Percentiles rank a stretch among this genome's conserved stretches.
phyloP scores from a whole-genome alignment of 2,329 filamentous ascomycete genomes.

The Curvularia verruculosa region DNA sequence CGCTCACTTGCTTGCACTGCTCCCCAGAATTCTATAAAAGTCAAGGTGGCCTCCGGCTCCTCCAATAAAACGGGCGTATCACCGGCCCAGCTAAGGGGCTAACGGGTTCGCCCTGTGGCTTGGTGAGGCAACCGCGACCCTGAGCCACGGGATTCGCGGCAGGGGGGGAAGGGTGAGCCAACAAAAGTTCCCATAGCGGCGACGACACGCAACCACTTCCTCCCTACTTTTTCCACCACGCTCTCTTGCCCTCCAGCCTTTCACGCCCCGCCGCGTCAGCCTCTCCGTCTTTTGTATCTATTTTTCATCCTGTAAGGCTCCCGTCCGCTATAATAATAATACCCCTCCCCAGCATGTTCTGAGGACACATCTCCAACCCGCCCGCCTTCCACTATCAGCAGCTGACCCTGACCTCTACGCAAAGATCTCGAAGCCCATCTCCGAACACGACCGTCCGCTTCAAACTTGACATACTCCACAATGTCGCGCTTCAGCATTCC shows the following conservation, averaged over 20 bases:
- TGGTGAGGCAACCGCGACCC: slow-evolving; percentile 15
- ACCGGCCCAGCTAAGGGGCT: slow-evolving; percentile 16
- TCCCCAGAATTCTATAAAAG: slow-evolving; percentile 7
- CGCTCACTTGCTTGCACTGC: background rate
- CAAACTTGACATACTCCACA: slow-evolving; percentile 29
- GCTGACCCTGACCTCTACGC: slow-evolving; percentile 39
- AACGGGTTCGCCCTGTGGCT: slow-evolving; percentile 19
- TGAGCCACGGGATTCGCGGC: slow-evolving; percentile 23
- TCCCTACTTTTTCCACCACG: slow-evolving; percentile 18
- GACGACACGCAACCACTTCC: slow-evolving; percentile 12
- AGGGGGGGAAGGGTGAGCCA: slow-evolving; percentile 20
- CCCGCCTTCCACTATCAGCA: slow-evolving; percentile 12
- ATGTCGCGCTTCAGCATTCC: slow-evolving; percentile 95
- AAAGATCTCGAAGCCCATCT: slow-evolving; percentile 33
- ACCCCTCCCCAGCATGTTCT: slow-evolving; percentile 7
- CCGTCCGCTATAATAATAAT: slow-evolving; percentile 29
- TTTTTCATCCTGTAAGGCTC: slow-evolving; percentile 36
- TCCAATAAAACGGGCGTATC: slow-evolving; percentile 10
- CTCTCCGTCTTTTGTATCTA: slow-evolving; percentile 16
- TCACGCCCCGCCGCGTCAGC: slow-evolving; percentile 36
- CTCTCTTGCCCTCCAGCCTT: slow-evolving; percentile 10
- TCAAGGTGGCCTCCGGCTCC: slow-evolving; percentile 9
- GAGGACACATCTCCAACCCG: slow-evolving; percentile 40
- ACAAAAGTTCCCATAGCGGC: slow-evolving; percentile 9
- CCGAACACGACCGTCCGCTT: slow-evolving; percentile 8